These are phyloP conservation scores for Nigrospora oryzae DNA, from an alignment of 2,329 filamentous ascomycete genomes.

Conservation along the genomic window DNA sequence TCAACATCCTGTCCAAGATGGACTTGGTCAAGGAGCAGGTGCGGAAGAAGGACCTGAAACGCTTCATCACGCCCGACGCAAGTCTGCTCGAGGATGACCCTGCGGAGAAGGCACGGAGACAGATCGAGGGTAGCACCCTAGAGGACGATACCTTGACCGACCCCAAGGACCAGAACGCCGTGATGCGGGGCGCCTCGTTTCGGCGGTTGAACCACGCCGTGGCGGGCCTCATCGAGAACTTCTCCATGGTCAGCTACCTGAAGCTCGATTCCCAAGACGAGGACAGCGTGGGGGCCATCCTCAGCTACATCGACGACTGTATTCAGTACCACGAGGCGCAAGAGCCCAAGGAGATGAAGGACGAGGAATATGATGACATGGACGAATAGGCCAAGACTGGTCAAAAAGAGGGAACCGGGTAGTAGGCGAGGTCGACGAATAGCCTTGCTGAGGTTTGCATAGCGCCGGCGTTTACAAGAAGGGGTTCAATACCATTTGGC, in stretches of 20 bases:
- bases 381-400: not conserved
- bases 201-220: slow-evolving; percentile 79
- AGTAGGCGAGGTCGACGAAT: not conserved
- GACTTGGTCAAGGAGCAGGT: slow-evolving; percentile 89
- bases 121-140: slow-evolving; percentile 25
- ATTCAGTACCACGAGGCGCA: slow-evolving; percentile 25
- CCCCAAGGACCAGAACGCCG: slow-evolving; percentile 54
- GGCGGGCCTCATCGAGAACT: slow-evolving; percentile 86
- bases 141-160: slow-evolving; percentile 47
- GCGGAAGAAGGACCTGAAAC: slow-evolving; percentile 77
- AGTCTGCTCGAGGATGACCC: slow-evolving; percentile 75
- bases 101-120: slow-evolving; percentile 36
- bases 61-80: slow-evolving; percentile 82
- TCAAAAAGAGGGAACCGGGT: no score
- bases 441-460: not conserved
- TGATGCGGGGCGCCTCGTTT: slow-evolving; percentile 79
- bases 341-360: slow-evolving; percentile 23
- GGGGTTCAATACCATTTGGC: slow-evolving; percentile 1
- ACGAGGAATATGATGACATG: slow-evolving; percentile 18
- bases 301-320: slow-evolving; percentile 48
- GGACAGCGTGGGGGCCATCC: slow-evolving; percentile 70
- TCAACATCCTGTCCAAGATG: slow-evolving; percentile 97
- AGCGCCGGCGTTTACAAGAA: slow-evolving; percentile 1
- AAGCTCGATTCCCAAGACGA: slow-evolving; percentile 85
- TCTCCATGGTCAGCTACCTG: slow-evolving; percentile 95